These are phyloP conservation scores for Dactylellina leptospora DNA, from an alignment of 2,329 filamentous ascomycete species.

Conservation along the genomic window DNA sequence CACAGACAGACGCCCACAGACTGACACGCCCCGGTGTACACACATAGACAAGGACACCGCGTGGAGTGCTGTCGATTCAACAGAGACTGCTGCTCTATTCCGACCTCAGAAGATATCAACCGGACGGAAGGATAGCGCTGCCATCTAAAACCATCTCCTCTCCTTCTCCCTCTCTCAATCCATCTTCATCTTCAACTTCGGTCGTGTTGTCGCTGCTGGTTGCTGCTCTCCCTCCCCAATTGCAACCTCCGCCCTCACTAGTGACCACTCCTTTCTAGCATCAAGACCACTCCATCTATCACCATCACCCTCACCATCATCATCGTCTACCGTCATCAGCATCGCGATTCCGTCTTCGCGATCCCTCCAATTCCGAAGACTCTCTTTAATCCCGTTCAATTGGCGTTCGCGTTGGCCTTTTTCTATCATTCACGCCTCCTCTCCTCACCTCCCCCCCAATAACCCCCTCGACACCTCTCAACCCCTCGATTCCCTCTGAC, in stretches of 20 bases:
- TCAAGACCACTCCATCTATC: not conserved
- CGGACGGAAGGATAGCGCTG: too few species aligned
- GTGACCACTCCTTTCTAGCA: conserved; percentile 5
- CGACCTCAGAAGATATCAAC: too few species aligned
- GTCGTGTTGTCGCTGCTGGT: not conserved
- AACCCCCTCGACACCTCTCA: not conserved
- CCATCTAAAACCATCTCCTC: too few species aligned
- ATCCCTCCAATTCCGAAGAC: not conserved
- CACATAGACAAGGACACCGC: too few species aligned
- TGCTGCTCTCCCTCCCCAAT: not conserved
- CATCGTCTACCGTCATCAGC: not conserved
- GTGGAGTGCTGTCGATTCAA: too few species aligned
- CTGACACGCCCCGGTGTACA: too few species aligned
- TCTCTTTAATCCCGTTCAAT: not conserved
- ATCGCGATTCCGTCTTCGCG: not conserved
- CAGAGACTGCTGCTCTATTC: too few species aligned
- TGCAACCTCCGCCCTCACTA: conserved; percentile 14
- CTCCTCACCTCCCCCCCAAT: not conserved
- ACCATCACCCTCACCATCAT: not conserved
- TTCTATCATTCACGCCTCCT: not conserved
- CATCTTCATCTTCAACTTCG: too few species aligned
- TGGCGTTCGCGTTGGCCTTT: not conserved
- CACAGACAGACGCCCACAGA: too few species aligned
- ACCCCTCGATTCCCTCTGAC: not conserved
- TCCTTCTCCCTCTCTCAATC: too few species aligned